Conservation (phyloP, 139 green algal species). For the Microglena sp. region DNA sequence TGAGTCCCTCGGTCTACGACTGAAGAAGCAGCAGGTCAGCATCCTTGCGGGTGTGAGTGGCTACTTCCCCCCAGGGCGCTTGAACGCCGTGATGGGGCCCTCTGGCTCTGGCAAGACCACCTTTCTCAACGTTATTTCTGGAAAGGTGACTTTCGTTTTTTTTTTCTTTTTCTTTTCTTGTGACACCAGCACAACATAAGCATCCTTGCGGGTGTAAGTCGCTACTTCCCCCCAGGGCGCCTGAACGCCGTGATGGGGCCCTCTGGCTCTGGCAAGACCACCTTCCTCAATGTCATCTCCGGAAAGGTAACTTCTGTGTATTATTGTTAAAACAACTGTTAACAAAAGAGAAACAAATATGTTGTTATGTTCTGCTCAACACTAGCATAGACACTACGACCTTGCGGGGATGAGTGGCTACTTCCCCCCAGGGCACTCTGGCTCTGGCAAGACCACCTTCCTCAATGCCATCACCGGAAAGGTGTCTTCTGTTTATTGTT, state of each 20-base stretch:
- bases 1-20: too few relatives aligned
- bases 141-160: too few relatives aligned
- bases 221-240: conserved; percentile 17
- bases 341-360: background rate
- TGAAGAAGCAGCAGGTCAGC: too few relatives aligned
- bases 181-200: too few relatives aligned
- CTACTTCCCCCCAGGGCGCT: conserved; percentile 12
- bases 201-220: too few relatives aligned
- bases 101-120: conserved; percentile 40
- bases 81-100: conserved; percentile 33
- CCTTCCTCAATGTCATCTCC: conserved; percentile 34
- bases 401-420: background rate
- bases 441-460: conserved; percentile 41
- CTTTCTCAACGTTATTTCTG: conserved; percentile 35
- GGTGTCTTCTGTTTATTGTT: too few relatives aligned
- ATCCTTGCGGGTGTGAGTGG: too few relatives aligned
- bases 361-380: background rate
- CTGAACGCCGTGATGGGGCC: conserved; percentile 34
- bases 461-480: conserved; percentile 34
- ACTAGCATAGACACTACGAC: background rate
- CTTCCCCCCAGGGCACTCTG: conserved; percentile 25
- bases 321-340: background rate
- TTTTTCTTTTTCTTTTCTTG: too few relatives aligned
- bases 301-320: conserved; percentile 26
- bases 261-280: conserved; percentile 38